phyloP scores from a whole-genome alignment of 2,329 filamentous ascomycete species.

The Harringtonia aguacate region DNA sequence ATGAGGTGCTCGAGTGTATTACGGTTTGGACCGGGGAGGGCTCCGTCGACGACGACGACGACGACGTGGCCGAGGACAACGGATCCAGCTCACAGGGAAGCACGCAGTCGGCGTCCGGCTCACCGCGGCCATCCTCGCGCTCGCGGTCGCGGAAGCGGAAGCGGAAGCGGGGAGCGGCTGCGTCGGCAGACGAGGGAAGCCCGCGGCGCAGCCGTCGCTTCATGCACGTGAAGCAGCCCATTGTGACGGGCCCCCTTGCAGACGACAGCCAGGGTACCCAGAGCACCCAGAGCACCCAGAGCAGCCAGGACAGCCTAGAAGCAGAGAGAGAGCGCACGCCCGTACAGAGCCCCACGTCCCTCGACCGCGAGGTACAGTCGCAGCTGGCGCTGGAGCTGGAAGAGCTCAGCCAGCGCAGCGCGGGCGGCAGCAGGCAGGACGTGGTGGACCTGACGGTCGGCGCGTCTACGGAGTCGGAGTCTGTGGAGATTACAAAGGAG shows the following conservation, averaged over 20 bases:
- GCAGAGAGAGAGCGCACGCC: neutral
- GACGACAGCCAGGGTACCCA: no score
- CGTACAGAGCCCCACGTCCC: neutral
- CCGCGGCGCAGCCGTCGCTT: neutral
- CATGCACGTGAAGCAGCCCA: neutral
- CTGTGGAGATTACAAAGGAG: neutral
- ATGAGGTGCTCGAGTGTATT: slow-evolving; percentile 19
- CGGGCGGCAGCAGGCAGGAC: neutral
- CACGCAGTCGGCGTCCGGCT: neutral
- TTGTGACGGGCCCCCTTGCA: no score
- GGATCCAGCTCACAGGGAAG: slow-evolving; percentile 1
- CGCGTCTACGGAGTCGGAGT: no score
- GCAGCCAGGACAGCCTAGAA: no score
- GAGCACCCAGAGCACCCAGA: no score
- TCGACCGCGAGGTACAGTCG: slow-evolving; percentile 19
- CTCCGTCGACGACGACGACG: slow-evolving; percentile 1
- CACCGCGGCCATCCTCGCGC: neutral
- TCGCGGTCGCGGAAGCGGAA: slow-evolving; percentile 9
- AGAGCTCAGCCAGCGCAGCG: slow-evolving; percentile 11
- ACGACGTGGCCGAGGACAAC: slow-evolving; percentile 8
- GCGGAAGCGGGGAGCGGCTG: neutral
- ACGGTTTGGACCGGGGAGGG: slow-evolving; percentile 17
- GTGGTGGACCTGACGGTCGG: no score
- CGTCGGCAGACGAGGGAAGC: slow-evolving; percentile 2
- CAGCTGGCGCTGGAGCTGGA: slow-evolving; percentile 15